Conservation (phyloP, 495 filamentous ascomycete genomes). For the Platismatia glauca region DNA sequence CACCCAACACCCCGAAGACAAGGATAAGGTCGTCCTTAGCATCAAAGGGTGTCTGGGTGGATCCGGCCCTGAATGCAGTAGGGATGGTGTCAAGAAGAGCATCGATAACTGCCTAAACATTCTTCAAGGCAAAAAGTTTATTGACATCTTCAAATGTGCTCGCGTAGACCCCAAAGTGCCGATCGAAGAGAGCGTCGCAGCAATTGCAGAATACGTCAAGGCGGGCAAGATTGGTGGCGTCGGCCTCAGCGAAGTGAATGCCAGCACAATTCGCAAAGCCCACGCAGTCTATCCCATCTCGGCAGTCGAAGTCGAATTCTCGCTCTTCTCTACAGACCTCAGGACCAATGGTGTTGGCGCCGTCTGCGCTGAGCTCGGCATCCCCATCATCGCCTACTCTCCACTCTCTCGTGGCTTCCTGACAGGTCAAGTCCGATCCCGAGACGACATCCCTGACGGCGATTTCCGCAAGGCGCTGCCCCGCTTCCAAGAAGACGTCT, state of each 20-base stretch:
- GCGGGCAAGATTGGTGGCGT: conserved; percentile 56
- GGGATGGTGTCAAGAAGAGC: conserved; percentile 50
- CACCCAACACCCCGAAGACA: conserved; percentile 48
- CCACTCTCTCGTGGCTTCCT: not conserved
- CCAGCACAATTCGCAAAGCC: conserved; percentile 65
- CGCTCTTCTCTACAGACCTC: conserved; percentile 54
- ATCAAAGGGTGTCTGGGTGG: conserved; percentile 43
- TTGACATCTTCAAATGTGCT: not conserved
- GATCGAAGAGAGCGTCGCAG: not conserved
- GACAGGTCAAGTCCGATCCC: not conserved
- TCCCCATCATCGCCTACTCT: not conserved
- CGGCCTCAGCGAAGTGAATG: conserved; percentile 60
- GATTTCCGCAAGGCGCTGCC: not conserved
- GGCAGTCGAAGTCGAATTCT: conserved; percentile 71
- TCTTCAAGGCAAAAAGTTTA: not conserved
- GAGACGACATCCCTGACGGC: not conserved
- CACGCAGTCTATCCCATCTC: conserved; percentile 58
- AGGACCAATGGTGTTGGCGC: conserved; percentile 59
- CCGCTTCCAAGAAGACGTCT: not conserved
- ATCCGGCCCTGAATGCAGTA: conserved; percentile 48
- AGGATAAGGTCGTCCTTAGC: conserved; percentile 47
- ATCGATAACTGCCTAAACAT: conserved; percentile 27
- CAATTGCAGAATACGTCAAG: not conserved
- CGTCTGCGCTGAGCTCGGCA: not conserved
- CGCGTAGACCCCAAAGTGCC: not conserved